A percentile compares a stretch with the other conserved stretches of the same genome.
phyloP scores from a whole-genome alignment of 140 eudicot species.

The Oenanthe javanica region DNA sequence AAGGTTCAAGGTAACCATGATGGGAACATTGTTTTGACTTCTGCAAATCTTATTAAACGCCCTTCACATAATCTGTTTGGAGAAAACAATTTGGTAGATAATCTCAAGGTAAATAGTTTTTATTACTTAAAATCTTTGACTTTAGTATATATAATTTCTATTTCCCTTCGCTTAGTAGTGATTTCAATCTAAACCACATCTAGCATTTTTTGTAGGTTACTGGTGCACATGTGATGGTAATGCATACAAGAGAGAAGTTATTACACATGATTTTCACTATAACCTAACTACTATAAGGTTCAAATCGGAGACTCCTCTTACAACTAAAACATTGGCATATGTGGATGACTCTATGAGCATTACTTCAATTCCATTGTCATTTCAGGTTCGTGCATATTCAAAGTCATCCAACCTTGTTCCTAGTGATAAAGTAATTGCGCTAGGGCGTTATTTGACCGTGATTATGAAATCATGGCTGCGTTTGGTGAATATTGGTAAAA shows the following conservation, averaged over 20 bases:
- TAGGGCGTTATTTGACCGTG: too few relatives aligned
- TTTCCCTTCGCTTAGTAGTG: neutral
- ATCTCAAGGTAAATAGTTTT: neutral
- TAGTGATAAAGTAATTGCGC: neutral
- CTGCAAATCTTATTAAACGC: neutral
- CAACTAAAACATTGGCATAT: neutral
- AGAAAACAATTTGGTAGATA: neutral
- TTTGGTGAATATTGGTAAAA: too few relatives aligned
- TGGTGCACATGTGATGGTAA: neutral
- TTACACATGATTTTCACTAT: neutral
- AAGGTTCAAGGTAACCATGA: neutral
- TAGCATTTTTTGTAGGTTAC: neutral
- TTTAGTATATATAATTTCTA: neutral
- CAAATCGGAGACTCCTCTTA: neutral
- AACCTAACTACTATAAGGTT: conserved; percentile 1
- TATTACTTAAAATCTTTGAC: too few relatives aligned
- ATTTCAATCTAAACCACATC: too few relatives aligned
- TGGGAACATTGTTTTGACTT: neutral
- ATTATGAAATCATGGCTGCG: too few relatives aligned
- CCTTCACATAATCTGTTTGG: neutral
- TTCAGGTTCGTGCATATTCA: neutral
- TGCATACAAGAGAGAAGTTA: neutral
- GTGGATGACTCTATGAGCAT: neutral
- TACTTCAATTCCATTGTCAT: neutral
- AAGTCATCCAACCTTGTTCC: neutral